A percentile compares a stretch with the other conserved stretches of the same genome.
Conservation (phyloP, 164 flowering plant species). For the Protea cynaroides region DNA sequence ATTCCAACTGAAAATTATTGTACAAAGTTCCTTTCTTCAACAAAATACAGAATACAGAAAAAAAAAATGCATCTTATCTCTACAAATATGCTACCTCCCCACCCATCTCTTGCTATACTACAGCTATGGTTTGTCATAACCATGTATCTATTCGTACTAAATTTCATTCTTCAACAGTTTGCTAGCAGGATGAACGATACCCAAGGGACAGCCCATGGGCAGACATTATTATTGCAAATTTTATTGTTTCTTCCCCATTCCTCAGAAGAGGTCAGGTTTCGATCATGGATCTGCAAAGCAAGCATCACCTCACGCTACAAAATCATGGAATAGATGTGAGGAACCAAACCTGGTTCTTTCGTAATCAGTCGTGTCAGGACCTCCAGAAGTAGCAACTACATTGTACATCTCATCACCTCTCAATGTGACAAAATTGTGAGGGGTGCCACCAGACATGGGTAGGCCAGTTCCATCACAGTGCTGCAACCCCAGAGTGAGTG, state of each 20-base stretch:
- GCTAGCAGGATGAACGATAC: constrained; percentile 13
- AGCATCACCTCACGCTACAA: constrained; percentile 46
- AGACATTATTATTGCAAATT: not conserved
- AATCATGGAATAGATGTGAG: constrained; percentile 72
- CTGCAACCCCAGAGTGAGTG: constrained; percentile 83
- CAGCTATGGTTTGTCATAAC: constrained; percentile 23
- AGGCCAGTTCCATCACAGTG: constrained; percentile 51
- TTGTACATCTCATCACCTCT: constrained; percentile 53
- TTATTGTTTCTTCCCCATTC: constrained; percentile 7
- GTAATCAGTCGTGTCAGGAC: constrained; percentile 42
- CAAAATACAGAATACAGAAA: constrained; percentile 23
- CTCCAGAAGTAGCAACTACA: constrained; percentile 33
- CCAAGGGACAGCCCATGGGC: constrained; percentile 12
- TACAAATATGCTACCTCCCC: constrained; percentile 49
- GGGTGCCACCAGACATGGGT: constrained; percentile 35
- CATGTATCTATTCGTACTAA: not conserved
- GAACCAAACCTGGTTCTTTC: constrained; percentile 56
- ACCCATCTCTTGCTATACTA: constrained; percentile 41
- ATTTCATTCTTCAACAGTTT: constrained; percentile 1
- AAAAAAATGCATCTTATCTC: constrained; percentile 29
- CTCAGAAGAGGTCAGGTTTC: constrained; percentile 8
- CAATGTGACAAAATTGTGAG: constrained; percentile 39
- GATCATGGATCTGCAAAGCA: constrained; percentile 1
- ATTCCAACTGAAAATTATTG: constrained; percentile 18
- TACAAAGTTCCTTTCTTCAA: constrained; percentile 28